Evolutionary conservation across 75 land plant species (phyloP), one percentile per base, ranked within the genome.

Genomic region (Cupressus sempervirens): DNA sequence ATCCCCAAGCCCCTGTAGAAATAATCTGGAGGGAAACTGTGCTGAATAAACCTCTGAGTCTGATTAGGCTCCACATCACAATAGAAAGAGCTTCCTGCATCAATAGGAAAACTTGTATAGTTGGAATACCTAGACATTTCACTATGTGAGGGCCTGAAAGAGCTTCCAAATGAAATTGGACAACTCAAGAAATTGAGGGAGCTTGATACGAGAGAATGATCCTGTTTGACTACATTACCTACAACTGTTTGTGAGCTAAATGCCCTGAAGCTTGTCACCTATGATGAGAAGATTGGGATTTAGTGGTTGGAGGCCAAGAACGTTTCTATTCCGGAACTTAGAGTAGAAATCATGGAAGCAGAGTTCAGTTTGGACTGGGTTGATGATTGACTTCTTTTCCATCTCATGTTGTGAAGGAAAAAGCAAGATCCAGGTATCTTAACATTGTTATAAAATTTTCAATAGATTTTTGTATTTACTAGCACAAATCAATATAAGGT

Each of bases 161-260:
- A 87, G 62, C 89, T 93, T 23, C 93, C 94, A 30, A 88, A 93
- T 1, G 89, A 84, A 26, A 80, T 93, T 32, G 91, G 89, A 5
- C 38, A 84, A 9, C 50, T 90, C 40, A 48, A 23, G 8, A 87
- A 84, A 14, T 76, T 93, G 76, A 88, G 87, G 74, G 89, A 90
- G 87, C 88, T 93, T 26, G 91, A 93, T 86, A 93, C 91, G 94
- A 87, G 92, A 52, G 90, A 91, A 80, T 93, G 94, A 45, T 65
- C 83, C 18, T 86, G 48, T 32, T 70, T 93, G 15, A 86, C 73
- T 83, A 58, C 20, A 40, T 84, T 93, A 13, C 94, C 94, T 0
- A 16, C 40, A 3, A 89, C 90, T 1, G 85, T 46, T 3, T 45
- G 52, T 1, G 79, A 46, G 0, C 30, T 93, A 83, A 74, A 43